Percentiles rank a stretch among this genome's conserved stretches.
Conservation (phyloP, 2,329 filamentous ascomycete species). For the Exophiala alcalophila region DNA sequence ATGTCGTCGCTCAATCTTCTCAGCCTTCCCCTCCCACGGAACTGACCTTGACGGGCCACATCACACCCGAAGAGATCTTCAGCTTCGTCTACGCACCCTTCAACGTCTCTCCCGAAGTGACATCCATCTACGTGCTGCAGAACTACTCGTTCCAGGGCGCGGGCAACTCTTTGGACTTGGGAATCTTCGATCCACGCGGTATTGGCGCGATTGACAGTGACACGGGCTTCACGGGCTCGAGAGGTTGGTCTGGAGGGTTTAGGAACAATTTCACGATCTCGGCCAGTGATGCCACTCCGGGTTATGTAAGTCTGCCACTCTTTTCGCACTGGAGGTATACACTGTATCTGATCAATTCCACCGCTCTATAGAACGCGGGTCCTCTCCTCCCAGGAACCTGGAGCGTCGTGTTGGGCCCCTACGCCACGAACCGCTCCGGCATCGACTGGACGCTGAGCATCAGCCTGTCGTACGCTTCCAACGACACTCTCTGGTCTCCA, state of each 20-base stretch:
- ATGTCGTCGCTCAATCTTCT: not conserved
- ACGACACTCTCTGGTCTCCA: conserved; percentile 11
- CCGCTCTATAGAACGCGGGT: conserved; percentile 19
- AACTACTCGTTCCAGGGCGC: conserved; percentile 24
- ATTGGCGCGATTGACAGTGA: conserved; percentile 38
- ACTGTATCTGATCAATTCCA: not conserved
- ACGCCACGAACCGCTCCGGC: conserved; percentile 22
- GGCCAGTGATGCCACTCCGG: conserved; percentile 26
- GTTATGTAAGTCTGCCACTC: conserved; percentile 24
- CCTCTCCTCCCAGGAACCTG: conserved; percentile 27
- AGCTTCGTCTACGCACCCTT: conserved; percentile 30
- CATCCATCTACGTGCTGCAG: conserved; percentile 28
- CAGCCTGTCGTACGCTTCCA: conserved; percentile 14
- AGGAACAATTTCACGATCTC: conserved; percentile 30
- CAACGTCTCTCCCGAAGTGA: conserved; percentile 23
- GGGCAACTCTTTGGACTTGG: conserved; percentile 29
- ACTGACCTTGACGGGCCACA: conserved; percentile 26
- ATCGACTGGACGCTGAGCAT: conserved; percentile 29
- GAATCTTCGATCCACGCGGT: conserved; percentile 28
- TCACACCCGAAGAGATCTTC: conserved; percentile 25
- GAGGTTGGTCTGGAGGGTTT: conserved; percentile 27
- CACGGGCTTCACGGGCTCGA: conserved; percentile 21
- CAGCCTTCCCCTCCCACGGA: not conserved
- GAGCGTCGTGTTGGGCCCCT: conserved; percentile 30
- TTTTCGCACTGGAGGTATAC: no score